Percentiles rank a stretch among this genome's conserved stretches.
Evolutionary conservation across 2,329 filamentous ascomycete species (phyloP).

Genomic region (Talaromyces sp.): DNA sequence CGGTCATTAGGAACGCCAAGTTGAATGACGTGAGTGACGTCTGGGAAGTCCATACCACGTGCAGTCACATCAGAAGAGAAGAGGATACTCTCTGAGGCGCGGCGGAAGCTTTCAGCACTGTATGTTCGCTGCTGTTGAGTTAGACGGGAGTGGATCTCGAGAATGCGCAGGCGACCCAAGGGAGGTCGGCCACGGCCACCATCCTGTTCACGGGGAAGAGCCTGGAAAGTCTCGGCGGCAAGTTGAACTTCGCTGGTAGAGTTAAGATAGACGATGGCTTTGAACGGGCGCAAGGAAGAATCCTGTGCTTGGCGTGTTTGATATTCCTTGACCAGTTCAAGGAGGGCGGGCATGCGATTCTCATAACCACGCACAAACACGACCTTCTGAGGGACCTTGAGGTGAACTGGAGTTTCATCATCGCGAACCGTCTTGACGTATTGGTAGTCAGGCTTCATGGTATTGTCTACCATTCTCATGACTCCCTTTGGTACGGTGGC

Average conservation of each 20-base stretch:
- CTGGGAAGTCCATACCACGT: slow-evolving; percentile 80
- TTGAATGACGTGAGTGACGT: slow-evolving; percentile 79
- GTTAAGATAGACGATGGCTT: slow-evolving; percentile 92
- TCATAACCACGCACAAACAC: slow-evolving; percentile 69
- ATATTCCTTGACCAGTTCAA: slow-evolving; percentile 73
- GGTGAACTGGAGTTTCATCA: slow-evolving; percentile 82
- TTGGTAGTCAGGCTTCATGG: slow-evolving; percentile 81
- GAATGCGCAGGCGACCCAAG: slow-evolving; percentile 41
- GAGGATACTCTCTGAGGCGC: slow-evolving; percentile 63
- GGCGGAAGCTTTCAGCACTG: slow-evolving; percentile 72
- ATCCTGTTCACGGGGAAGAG: slow-evolving; percentile 42
- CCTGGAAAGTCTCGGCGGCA: slow-evolving; percentile 61
- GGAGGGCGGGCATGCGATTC: slow-evolving; percentile 73
- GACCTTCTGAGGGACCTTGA: slow-evolving; percentile 78
- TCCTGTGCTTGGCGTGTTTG: slow-evolving; percentile 46
- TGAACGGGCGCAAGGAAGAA: slow-evolving; percentile 67
- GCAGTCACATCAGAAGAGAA: slow-evolving; percentile 81
- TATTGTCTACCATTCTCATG: slow-evolving; percentile 73
- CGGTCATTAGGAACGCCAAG: slow-evolving; percentile 65
- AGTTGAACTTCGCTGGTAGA: slow-evolving; percentile 74
- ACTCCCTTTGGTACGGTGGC: slow-evolving; percentile 88
- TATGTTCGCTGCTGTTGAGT: slow-evolving; percentile 69
- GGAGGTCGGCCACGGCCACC: slow-evolving; percentile 8
- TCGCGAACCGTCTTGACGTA: slow-evolving; percentile 86
- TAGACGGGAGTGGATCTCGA: slow-evolving; percentile 78